Conservation (phyloP, 1,139 yeast genomes). For the Hansenula anomala region DNA sequence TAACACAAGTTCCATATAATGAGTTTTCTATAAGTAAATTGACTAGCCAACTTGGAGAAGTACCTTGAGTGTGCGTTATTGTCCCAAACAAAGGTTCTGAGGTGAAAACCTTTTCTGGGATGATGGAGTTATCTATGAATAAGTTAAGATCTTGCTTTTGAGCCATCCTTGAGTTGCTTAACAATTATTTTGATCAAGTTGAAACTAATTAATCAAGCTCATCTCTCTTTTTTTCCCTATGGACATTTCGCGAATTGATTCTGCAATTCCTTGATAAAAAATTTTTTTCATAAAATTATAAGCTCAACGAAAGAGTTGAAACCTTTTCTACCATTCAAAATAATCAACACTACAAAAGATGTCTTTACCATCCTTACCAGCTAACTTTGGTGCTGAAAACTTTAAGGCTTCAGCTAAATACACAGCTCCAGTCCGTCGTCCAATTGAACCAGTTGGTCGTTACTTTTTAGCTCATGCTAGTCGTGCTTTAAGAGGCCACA, state of each 20-base stretch:
- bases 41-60: conserved; percentile 65
- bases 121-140: conserved; percentile 48
- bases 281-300: too few relatives aligned
- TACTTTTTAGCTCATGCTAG: conserved; percentile 95
- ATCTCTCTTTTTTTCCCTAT: background rate
- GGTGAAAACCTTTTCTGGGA: conserved; percentile 28
- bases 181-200: background rate
- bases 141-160: conserved; percentile 59
- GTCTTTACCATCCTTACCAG: conserved; percentile 31
- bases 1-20: conserved; percentile 20
- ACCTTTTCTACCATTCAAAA: too few relatives aligned
- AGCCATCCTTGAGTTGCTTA: conserved; percentile 8
- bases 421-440: conserved; percentile 73
- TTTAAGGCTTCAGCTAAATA: conserved; percentile 49
- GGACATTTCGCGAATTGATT: background rate
- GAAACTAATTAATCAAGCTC: background rate
- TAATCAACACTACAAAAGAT: too few relatives aligned
- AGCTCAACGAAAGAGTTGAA: too few relatives aligned
- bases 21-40: conserved; percentile 31
- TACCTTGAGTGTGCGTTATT: conserved; percentile 55
- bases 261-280: too few relatives aligned
- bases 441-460: conserved; percentile 96
- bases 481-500: conserved; percentile 93
- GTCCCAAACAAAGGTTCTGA: conserved; percentile 33
- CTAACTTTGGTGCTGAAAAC: conserved; percentile 39